Evolutionary conservation across 1,284 basidiomycete genomes (phyloP), one percentile per base, ranked within the genome.

Genomic region (Hymenochaete sp.): DNA sequence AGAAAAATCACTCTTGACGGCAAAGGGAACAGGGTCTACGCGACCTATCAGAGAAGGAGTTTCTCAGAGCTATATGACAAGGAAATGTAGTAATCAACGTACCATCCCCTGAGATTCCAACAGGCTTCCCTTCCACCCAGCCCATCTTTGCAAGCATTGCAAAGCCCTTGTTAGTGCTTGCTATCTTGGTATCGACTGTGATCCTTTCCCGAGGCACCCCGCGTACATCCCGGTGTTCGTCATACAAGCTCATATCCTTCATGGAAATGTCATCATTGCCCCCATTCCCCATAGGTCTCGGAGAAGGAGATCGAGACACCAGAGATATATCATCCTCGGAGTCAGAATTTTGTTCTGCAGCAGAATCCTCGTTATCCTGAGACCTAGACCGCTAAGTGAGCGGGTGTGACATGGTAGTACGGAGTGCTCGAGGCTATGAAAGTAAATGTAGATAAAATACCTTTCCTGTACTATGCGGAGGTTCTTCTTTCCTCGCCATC

Each of bases 31-130:
- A 2, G 86, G 86, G 39, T 89, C 85, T 42, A 82, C 70, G 45
- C 85, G 82, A 37, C 82, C 86, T 89, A 53, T 16, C 38, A 26
- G 11, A 44, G 29, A 2, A 29, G 36, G n/a, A 29, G 16, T 9
- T 13, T 24, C 26, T 31, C 22, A 11, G 18, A 32, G 36, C n/a
- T 25, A 33, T 40, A 38, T 24, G 18, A 10, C n/a, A n/a, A 42
- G 22, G 19, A n/a, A 14, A 36, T 48, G 18, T 49, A 45, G 19
- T 28, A 9, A 35, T 6, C 8, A 19, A 35, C 13, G 16, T 56
- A 86, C 85, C 85, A 47, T 87, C 79, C 14, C 70, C 74, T 44
- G 83, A 80, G n/a, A 82, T 53, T 8, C 86, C 85, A 2, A 90
- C 65, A 13, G 82, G 78, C 53, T 82, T 75, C 2, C 86, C 86